Percentiles rank a stretch among this genome's conserved stretches.
phyloP scores from a whole-genome alignment of 2,329 filamentous ascomycete species.

The Tolypocladium guangdongense region DNA sequence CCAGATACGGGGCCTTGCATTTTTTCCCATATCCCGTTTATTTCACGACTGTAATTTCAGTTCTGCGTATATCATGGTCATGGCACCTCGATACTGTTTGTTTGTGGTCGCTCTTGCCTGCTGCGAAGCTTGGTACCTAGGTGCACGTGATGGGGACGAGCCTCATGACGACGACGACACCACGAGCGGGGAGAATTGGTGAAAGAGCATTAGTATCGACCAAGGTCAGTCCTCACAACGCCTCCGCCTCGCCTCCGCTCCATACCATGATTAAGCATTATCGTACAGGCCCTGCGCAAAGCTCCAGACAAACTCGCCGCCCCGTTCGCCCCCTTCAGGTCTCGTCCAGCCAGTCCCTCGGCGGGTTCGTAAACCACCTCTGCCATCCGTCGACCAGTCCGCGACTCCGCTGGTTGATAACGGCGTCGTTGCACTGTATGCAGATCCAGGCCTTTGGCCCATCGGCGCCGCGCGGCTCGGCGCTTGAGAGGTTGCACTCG shows the following conservation, averaged over 20 bases:
- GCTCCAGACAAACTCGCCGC: not conserved
- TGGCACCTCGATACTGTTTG: not conserved
- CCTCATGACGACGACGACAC: not conserved
- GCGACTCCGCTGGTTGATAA: not conserved
- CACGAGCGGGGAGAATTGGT: not conserved
- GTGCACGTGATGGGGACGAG: not conserved
- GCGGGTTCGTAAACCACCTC: not conserved
- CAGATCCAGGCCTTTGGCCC: slow-evolving; percentile 18
- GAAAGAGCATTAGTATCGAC: not conserved
- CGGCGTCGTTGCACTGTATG: slow-evolving; percentile 17
- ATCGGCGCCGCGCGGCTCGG: not conserved
- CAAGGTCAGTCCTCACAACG: not conserved
- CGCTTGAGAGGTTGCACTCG: not conserved
- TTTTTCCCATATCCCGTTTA: slow-evolving; percentile 9
- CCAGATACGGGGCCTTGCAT: slow-evolving; percentile 4
- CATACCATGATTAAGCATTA: not conserved
- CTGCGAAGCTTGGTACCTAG: not conserved
- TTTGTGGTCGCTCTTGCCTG: not conserved
- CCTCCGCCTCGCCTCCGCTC: not conserved
- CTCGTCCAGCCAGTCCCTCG: not conserved
- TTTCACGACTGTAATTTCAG: slow-evolving; percentile 11
- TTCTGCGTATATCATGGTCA: not conserved
- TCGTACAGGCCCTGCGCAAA: not conserved
- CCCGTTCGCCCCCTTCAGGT: not conserved
- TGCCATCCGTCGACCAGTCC: not conserved